Conservation (phyloP, 169 alveolate genomes). For the Besnoitia besnoiti region DNA sequence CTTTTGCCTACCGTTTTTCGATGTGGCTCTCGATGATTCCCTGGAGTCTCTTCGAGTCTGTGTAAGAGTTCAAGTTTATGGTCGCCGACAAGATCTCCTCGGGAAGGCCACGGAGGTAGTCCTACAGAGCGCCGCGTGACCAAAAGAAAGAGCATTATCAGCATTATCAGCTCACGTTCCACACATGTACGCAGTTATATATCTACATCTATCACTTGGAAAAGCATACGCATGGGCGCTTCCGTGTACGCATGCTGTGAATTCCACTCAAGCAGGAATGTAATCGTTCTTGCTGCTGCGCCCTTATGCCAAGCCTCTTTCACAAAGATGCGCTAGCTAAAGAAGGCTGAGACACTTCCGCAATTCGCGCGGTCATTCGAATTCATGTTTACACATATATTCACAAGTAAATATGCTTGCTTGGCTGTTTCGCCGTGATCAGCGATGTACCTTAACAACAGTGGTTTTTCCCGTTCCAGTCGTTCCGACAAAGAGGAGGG, state of each 20-base stretch:
- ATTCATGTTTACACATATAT: neutral
- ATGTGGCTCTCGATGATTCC: conserved; percentile 82
- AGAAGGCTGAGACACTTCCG: too few relatives aligned
- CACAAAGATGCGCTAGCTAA: too few relatives aligned
- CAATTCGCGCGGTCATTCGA: too few relatives aligned
- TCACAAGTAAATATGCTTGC: neutral
- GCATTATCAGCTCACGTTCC: neutral
- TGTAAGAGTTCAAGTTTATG: conserved; percentile 90
- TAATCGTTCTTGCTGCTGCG: too few relatives aligned
- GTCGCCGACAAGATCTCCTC: conserved; percentile 84
- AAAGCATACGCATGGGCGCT: too few relatives aligned
- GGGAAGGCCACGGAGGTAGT: conserved; percentile 85
- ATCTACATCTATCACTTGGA: neutral
- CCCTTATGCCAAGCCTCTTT: too few relatives aligned
- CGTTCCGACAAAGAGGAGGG: conserved; percentile 85
- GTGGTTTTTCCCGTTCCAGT: conserved; percentile 93
- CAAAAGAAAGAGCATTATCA: too few relatives aligned
- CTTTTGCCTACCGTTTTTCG: conserved; percentile 87
- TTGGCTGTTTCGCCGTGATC: neutral
- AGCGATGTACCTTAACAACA: conserved; percentile 82
- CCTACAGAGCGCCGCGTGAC: conserved; percentile 65
- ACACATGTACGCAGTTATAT: neutral
- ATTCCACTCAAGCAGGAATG: too few relatives aligned
- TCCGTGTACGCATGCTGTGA: too few relatives aligned
- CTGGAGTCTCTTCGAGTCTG: conserved; percentile 89